These are phyloP conservation scores for Pseudogymnoascus verrucosus DNA, from an alignment of 2,329 filamentous ascomycete species.

Conservation along the genomic window DNA sequence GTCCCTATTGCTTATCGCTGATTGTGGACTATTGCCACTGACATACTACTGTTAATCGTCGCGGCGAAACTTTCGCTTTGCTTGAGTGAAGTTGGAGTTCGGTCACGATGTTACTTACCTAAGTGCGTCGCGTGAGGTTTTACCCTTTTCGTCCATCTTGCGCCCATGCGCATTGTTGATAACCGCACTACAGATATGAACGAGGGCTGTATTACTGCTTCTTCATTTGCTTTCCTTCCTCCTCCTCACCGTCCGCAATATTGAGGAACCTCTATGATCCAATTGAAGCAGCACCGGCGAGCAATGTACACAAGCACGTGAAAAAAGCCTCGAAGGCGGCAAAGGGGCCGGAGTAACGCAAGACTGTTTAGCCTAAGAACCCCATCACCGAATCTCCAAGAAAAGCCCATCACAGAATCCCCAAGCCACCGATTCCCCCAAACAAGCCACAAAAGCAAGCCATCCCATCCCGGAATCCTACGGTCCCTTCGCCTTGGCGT, in stretches of 20 bases:
- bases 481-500: neutral
- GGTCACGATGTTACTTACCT: neutral
- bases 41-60: neutral
- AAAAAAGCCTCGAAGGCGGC: neutral
- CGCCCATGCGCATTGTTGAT: neutral
- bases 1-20: neutral
- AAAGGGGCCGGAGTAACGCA: neutral
- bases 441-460: neutral
- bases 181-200: neutral
- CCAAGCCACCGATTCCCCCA: neutral
- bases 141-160: neutral
- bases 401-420: neutral
- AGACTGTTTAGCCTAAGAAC: neutral
- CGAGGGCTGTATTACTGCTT: neutral
- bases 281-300: neutral
- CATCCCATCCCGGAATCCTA: neutral
- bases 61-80: neutral
- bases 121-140: neutral
- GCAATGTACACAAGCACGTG: neutral
- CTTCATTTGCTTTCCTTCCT: neutral
- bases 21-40: neutral
- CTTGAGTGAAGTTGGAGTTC: neutral
- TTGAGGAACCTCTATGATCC: neutral
- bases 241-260: neutral
- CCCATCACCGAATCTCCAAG: neutral